Evolutionary conservation across 148 eudicot species (phyloP).

Genomic region (Cornus kousa): DNA sequence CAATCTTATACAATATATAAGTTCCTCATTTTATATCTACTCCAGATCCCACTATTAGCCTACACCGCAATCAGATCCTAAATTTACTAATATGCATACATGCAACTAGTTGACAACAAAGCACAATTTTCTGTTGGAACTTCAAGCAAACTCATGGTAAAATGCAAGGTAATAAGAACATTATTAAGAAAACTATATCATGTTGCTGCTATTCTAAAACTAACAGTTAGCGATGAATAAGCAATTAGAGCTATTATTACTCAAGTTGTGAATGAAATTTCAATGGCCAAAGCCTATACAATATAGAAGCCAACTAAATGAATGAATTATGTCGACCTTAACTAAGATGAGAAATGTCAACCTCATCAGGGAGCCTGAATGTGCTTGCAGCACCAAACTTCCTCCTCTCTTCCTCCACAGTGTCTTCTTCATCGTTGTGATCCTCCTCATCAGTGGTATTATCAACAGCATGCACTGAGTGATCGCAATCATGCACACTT

Average conservation of each 20-base stretch:
- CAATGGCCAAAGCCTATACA: not conserved
- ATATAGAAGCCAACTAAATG: not conserved
- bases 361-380: slow-evolving; percentile 71
- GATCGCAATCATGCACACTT: slow-evolving; percentile 62
- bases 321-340: slow-evolving; percentile 12
- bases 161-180: not conserved
- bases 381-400: slow-evolving; percentile 96
- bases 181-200: too few species aligned
- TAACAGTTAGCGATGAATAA: not conserved
- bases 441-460: slow-evolving; percentile 32
- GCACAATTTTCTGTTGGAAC: too few species aligned
- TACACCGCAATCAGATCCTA: too few species aligned
- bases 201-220: not conserved
- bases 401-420: slow-evolving; percentile 61
- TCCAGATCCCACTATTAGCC: too few species aligned
- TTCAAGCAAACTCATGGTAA: too few species aligned
- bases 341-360: slow-evolving; percentile 73
- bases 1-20: too few species aligned
- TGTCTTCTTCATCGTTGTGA: slow-evolving; percentile 43
- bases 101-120: too few species aligned
- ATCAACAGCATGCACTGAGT: slow-evolving; percentile 17
- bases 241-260: not conserved
- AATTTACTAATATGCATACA: too few species aligned
- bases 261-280: not conserved
- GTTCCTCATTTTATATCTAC: too few species aligned